Percentiles rank a stretch among this genome's conserved stretches.
These are phyloP conservation scores for Ascochyta rabiei DNA, from an alignment of 2,329 filamentous ascomycete species.

Conservation along the genomic window DNA sequence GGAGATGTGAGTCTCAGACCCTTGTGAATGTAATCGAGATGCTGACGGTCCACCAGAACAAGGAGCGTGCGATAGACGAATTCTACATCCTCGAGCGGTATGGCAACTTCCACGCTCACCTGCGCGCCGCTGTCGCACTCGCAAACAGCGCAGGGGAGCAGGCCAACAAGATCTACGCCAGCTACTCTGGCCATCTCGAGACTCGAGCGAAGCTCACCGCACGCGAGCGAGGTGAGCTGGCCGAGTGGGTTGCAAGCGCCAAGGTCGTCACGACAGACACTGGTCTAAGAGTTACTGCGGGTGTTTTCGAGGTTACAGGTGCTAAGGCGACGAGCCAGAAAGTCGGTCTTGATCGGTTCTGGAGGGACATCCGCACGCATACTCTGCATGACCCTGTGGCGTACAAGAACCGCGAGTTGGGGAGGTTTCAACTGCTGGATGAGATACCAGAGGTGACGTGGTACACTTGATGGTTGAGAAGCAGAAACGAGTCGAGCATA, in stretches of 20 bases:
- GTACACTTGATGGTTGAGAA: constrained; percentile 58
- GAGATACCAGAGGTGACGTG: constrained; percentile 65
- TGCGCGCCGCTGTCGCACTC: constrained; percentile 64
- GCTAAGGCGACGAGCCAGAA: constrained; percentile 63
- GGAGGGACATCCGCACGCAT: constrained; percentile 70
- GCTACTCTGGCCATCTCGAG: constrained; percentile 40
- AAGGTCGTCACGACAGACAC: constrained; percentile 69
- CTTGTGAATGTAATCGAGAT: fast-evolving
- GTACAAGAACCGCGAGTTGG: constrained; percentile 69
- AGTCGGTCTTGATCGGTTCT: constrained; percentile 68
- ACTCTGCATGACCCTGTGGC: constrained; percentile 70
- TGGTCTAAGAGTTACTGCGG: constrained; percentile 62
- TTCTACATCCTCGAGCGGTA: constrained; percentile 70
- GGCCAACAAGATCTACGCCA: constrained; percentile 55
- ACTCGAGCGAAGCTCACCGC: constrained; percentile 57
- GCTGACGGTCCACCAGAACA: constrained; percentile 49
- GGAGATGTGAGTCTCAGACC: constrained; percentile 53
- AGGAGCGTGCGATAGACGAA: constrained; percentile 64
- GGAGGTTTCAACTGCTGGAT: constrained; percentile 61
- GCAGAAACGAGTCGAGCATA: too few relatives aligned
- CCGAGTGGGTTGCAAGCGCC: constrained; percentile 66
- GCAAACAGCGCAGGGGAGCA: constrained; percentile 62
- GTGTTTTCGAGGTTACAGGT: constrained; percentile 69
- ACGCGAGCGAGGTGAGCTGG: constrained; percentile 63
- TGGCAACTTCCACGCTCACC: constrained; percentile 67